These are phyloP conservation scores for Torrubiella hemipterigena DNA, from an alignment of 2,329 filamentous ascomycete species.

Conservation along the genomic window DNA sequence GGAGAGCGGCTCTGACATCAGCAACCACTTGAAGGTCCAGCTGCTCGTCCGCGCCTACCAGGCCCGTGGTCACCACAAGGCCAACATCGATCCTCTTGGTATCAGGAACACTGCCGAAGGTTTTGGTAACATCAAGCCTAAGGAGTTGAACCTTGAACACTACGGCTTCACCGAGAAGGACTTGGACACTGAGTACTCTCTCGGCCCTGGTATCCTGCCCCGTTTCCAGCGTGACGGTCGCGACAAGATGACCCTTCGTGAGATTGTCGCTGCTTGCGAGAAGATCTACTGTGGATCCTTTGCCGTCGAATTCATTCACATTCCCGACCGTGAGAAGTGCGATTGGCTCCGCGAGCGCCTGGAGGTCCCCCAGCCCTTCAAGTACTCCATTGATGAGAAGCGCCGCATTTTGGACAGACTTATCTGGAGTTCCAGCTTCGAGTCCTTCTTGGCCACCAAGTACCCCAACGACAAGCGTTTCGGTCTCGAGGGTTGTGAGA, in stretches of 20 bases:
- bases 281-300: conserved; percentile 96
- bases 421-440: conserved; percentile 98
- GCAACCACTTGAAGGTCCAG: conserved; percentile 96
- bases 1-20: conserved; percentile 67
- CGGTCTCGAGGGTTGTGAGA: conserved; percentile 94
- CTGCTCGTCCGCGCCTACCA: conserved; percentile 95
- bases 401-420: conserved; percentile 91
- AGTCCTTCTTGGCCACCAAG: conserved; percentile 89
- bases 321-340: too few species aligned
- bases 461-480: conserved; percentile 99
- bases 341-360: too few species aligned
- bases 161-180: conserved; percentile 95
- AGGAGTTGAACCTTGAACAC: conserved; percentile 84
- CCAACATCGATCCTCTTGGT: conserved; percentile 88
- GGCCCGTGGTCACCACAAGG: conserved; percentile 95
- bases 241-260: conserved; percentile 93
- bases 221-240: conserved; percentile 80
- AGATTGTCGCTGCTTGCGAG: conserved; percentile 89
- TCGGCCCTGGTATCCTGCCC: conserved; percentile 87
- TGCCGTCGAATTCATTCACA: conserved; percentile 97
- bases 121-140: conserved; percentile 77
- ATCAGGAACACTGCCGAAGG: conserved; percentile 68
- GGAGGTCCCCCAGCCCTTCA: conserved; percentile 89
- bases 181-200: conserved; percentile 82
- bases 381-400: conserved; percentile 97